Conservation (phyloP, 2,329 filamentous ascomycete species). For the Aspergillus felis region DNA sequence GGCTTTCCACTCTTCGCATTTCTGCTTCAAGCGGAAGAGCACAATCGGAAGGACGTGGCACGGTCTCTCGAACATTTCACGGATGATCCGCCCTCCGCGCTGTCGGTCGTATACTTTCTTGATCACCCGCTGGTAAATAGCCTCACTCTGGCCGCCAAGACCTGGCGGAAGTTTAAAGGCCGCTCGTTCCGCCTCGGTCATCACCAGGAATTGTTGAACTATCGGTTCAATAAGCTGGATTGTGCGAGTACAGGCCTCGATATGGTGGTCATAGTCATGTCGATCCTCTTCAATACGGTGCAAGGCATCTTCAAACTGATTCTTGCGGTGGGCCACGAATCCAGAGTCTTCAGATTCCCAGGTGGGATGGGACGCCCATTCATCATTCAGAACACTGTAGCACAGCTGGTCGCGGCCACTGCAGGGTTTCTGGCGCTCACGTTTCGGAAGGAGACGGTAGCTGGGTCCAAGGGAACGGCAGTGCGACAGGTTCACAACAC, state of each 20-base stretch:
- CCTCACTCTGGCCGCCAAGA: slow-evolving; percentile 87
- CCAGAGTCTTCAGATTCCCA: slow-evolving; percentile 98
- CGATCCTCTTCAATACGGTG: slow-evolving; percentile 97
- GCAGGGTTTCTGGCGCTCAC: slow-evolving; percentile 86
- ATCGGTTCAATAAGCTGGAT: slow-evolving; percentile 95
- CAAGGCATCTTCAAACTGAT: slow-evolving; percentile 86
- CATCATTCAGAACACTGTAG: slow-evolving; percentile 87
- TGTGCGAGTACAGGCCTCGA: slow-evolving; percentile 89
- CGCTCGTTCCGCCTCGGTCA: slow-evolving; percentile 68
- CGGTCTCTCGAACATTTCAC: slow-evolving; percentile 78
- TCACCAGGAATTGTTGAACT: slow-evolving; percentile 80
- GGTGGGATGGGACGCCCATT: slow-evolving; percentile 97
- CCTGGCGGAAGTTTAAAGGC: slow-evolving; percentile 76
- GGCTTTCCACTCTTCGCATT: slow-evolving; percentile 96
- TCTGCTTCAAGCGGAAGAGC: slow-evolving; percentile 84
- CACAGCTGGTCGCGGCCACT: slow-evolving; percentile 94
- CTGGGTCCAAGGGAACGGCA: slow-evolving; percentile 94
- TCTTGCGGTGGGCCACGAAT: slow-evolving; percentile 97
- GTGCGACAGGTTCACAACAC: slow-evolving; percentile 87
- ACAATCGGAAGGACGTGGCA: slow-evolving; percentile 86
- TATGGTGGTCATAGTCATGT: slow-evolving; percentile 98
- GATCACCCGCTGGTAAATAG: slow-evolving; percentile 93
- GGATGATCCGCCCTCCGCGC: slow-evolving; percentile 77
- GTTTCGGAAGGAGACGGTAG: slow-evolving; percentile 85
- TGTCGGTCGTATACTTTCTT: slow-evolving; percentile 95